Evolutionary conservation across 2,329 filamentous ascomycete genomes (phyloP), one percentile per base, ranked within the genome.

Genomic region (Fusarium camptoceras): DNA sequence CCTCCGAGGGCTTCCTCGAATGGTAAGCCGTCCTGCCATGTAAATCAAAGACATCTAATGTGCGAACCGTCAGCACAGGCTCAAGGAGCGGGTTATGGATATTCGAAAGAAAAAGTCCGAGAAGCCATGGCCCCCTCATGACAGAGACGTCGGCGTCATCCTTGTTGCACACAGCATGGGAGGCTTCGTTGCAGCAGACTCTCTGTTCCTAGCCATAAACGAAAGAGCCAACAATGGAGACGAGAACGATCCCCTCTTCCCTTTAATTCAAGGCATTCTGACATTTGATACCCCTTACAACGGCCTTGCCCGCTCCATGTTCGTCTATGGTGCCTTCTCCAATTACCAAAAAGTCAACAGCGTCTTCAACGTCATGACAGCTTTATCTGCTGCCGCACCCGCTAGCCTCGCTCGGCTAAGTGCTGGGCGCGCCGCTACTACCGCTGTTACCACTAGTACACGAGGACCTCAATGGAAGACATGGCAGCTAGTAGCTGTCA

Each of bases 271-370:
- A 75, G 94, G 92, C 51, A 85, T 97, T 18, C 84, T 97, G 34
- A 89, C 93, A 9, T 96, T 96, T 74, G 94, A 97, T 79, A 97
- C 94, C 0, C 94, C 94, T 0, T 97, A 91, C 79, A 89, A 93
- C 60, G 90, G 91, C 9, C 84, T 88, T 18, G 84, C 86, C 5
- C 80, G 86, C 15, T 86, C 84, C 50, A 87, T 88, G 85, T 88
- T 88, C 64, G 86, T 88, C 46, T 88, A 88, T 66, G 86, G 86
- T 46, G 86, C 86, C 31, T 88, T 88, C 58, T 87, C 85, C 53
- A 87, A 88, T 76, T 88, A 88, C 72, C 83, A 85, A 61, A 88
- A 87, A 59, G 84, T 88, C 67, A 86, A 81, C 75, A 82, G 79
- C 48, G 84, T 88, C 39, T 88, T 87, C 78, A 88, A 87, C 62